These are phyloP conservation scores for Leptographium lundbergii DNA, from an alignment of 2,329 filamentous ascomycete species.

Conservation along the genomic window DNA sequence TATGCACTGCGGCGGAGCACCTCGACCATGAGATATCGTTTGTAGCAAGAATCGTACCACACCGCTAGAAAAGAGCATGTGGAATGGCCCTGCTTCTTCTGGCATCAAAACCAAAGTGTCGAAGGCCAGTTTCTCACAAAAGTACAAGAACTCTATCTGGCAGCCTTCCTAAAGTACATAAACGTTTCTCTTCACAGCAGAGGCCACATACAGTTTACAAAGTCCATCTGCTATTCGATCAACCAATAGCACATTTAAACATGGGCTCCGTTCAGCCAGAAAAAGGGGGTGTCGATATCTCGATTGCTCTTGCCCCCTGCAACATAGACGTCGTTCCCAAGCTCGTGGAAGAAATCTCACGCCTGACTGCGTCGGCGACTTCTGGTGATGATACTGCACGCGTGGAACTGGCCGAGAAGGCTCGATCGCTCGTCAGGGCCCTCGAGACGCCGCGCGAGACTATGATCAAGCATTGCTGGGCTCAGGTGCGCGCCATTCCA, in stretches of 20 bases:
- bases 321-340: constrained; percentile 5
- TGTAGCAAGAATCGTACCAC: neutral
- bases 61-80: neutral
- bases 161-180: neutral
- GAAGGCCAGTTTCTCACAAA: neutral
- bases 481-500: constrained; percentile 18
- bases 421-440: constrained; percentile 20
- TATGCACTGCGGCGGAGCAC: neutral
- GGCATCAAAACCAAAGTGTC: neutral
- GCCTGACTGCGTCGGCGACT: neutral
- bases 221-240: neutral
- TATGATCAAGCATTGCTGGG: constrained; percentile 33
- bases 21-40: neutral
- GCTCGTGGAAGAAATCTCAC: constrained; percentile 5
- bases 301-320: constrained; percentile 6
- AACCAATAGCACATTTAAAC: neutral
- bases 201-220: neutral
- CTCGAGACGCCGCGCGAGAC: constrained; percentile 35
- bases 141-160: neutral
- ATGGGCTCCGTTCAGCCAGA: neutral
- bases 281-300: constrained; percentile 2
- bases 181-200: neutral
- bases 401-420: constrained; percentile 20
- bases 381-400: constrained; percentile 9
- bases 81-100: neutral